phyloP scores from a whole-genome alignment of 306 rosid species.

The Alnus glutinosa region DNA sequence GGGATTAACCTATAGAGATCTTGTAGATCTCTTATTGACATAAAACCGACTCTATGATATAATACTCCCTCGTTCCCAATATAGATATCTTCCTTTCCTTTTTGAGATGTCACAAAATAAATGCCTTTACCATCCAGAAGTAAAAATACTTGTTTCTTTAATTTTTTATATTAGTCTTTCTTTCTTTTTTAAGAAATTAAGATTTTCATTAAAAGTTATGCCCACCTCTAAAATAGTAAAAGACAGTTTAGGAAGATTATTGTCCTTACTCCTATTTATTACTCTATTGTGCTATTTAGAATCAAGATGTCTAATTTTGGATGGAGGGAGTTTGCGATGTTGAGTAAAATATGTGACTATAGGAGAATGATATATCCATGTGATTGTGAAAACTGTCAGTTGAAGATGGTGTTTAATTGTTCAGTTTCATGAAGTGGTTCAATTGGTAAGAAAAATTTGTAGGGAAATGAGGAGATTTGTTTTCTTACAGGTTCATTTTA shows the following conservation, averaged over 20 bases:
- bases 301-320: background rate
- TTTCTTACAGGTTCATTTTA: background rate
- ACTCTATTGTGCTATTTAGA: background rate
- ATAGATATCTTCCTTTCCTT: background rate
- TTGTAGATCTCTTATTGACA: background rate
- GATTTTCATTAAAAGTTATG: background rate
- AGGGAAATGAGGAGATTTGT: background rate
- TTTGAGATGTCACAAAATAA: background rate
- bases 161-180: background rate
- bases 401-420: background rate
- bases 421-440: background rate
- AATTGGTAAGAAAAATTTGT: background rate
- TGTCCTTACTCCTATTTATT: background rate
- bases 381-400: background rate
- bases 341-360: background rate
- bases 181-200: background rate
- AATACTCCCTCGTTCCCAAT: background rate
- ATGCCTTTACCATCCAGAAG: background rate
- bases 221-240: background rate
- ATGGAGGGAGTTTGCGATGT: background rate
- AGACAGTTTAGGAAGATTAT: background rate
- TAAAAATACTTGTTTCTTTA: background rate
- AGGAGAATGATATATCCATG: background rate
- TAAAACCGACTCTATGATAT: background rate
- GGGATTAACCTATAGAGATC: background rate